Evolutionary conservation across 306 rosid species (phyloP).

Genomic region (Ammopiptanthus mongolicus): DNA sequence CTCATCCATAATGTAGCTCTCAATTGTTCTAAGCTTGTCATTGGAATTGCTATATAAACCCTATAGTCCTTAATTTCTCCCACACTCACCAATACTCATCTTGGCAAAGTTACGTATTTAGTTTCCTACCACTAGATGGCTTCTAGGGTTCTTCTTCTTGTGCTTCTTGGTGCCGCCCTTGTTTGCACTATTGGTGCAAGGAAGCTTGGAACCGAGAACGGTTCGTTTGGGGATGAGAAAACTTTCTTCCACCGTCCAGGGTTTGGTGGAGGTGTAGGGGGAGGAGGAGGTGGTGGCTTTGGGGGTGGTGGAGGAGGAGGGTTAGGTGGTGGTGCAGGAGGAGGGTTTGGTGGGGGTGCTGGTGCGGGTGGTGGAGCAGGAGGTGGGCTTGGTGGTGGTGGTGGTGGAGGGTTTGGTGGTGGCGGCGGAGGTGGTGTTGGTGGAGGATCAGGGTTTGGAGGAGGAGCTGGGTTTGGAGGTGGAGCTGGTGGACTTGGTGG

Average conservation of each 20-base stretch:
- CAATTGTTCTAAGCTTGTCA: neutral
- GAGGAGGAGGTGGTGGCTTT: constrained; percentile 57
- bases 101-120: neutral
- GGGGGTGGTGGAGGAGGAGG: constrained; percentile 50
- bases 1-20: constrained; percentile 14
- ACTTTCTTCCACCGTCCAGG: constrained; percentile 33
- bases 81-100: neutral
- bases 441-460: constrained; percentile 48
- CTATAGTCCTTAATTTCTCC: neutral
- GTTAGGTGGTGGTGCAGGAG: constrained; percentile 35
- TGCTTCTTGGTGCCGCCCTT: constrained; percentile 46
- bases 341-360: constrained; percentile 39
- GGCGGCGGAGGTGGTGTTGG: constrained; percentile 39
- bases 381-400: constrained; percentile 38
- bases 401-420: constrained; percentile 37
- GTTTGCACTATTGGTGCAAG: constrained; percentile 54
- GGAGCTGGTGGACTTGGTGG: constrained; percentile 34
- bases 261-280: constrained; percentile 47
- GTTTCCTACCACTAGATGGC: constrained; percentile 2
- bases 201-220: constrained; percentile 42
- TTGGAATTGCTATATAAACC: constrained; percentile 37
- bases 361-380: constrained; percentile 37
- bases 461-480: constrained; percentile 36
- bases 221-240: constrained; percentile 37
- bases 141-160: constrained; percentile 37